Conservation (phyloP, 2,329 filamentous ascomycete genomes). For the Trichoderma brevicompactum region DNA sequence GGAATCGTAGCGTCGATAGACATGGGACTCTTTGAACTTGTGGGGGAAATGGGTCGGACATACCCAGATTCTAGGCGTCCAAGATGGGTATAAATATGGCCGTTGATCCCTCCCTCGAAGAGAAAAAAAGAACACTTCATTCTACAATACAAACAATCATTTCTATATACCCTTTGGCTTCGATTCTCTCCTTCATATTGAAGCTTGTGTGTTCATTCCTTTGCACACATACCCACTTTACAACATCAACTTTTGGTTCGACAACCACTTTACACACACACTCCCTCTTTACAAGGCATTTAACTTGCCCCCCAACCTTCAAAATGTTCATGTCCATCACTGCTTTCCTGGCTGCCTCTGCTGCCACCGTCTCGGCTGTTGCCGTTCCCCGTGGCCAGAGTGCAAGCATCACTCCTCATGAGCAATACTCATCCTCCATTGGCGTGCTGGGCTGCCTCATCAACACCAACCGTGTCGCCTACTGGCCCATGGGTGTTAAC, state of each 20-base stretch:
- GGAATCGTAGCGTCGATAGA: constrained; percentile 17
- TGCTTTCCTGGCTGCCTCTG: constrained; percentile 40
- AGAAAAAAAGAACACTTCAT: neutral
- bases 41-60: constrained; percentile 20
- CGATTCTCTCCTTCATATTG: constrained; percentile 24
- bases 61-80: neutral
- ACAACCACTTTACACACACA: constrained; percentile 22
- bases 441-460: constrained; percentile 65
- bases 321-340: constrained; percentile 34
- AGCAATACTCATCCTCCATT: constrained; percentile 59
- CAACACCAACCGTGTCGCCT: constrained; percentile 63
- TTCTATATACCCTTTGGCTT: constrained; percentile 15
- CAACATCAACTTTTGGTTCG: constrained; percentile 9
- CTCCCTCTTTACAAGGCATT: constrained; percentile 25
- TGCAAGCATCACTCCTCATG: constrained; percentile 57
- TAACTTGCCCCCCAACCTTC: constrained; percentile 10
- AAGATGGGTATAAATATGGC: constrained; percentile 25
- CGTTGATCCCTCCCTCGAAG: constrained; percentile 12
- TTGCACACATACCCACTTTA: constrained; percentile 16
- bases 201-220: constrained; percentile 26
- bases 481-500: constrained; percentile 59
- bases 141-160: constrained; percentile 17
- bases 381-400: constrained; percentile 36
- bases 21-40: constrained; percentile 14
- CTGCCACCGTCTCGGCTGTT: constrained; percentile 39